Evolutionary conservation across 257 asterid species (phyloP).

Genomic region (Catharanthus roseus): DNA sequence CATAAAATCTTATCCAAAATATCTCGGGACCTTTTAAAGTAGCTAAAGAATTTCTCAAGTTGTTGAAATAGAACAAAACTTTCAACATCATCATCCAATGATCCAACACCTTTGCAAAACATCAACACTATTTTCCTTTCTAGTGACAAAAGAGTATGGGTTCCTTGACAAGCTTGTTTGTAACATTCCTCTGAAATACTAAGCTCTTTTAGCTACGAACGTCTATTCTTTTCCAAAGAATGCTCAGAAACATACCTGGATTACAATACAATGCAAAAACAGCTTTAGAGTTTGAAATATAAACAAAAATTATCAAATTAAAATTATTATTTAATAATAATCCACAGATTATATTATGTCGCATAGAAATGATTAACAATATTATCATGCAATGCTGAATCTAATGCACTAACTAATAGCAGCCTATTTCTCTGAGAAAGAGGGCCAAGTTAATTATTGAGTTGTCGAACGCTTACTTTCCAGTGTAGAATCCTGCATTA

Average conservation of each 20-base stretch:
- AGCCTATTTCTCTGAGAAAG: not conserved
- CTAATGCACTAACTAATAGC: not conserved
- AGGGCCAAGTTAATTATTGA: not conserved
- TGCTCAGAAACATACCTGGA: constrained; percentile 53
- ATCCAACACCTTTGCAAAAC: not conserved
- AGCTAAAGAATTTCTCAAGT: no score
- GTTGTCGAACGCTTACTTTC: constrained; percentile 55
- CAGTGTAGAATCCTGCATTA: constrained; percentile 71
- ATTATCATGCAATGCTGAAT: not conserved
- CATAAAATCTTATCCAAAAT: no score
- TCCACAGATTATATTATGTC: not conserved
- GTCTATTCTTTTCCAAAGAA: constrained; percentile 30
- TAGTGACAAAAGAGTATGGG: not conserved
- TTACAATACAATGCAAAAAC: constrained; percentile 5
- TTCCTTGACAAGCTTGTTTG: not conserved
- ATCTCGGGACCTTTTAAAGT: no score
- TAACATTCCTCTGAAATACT: no score
- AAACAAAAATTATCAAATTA: not conserved
- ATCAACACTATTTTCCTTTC: not conserved
- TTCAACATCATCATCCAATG: not conserved
- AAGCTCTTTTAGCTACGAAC: constrained; percentile 17
- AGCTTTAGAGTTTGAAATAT: not conserved
- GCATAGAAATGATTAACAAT: not conserved
- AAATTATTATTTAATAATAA: no score
- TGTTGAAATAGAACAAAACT: not conserved